Evolutionary conservation across 257 asterid species (phyloP).

Genomic region (Solanum commersonii): DNA sequence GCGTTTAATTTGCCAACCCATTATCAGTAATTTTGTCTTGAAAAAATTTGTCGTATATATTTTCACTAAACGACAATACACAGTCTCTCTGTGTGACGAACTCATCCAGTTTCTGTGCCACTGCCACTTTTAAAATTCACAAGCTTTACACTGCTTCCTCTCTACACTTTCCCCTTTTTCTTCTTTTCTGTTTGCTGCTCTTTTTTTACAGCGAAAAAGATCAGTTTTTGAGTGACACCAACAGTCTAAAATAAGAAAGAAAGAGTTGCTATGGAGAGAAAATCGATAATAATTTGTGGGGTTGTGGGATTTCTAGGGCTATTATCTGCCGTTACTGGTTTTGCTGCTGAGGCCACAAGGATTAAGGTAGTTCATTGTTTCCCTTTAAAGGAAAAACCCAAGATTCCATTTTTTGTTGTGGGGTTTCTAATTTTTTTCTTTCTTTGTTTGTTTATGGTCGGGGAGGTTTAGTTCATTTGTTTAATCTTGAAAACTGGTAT

Average conservation of each 20-base stretch:
- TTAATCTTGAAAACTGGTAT: background rate
- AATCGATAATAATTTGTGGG: conserved; percentile 30
- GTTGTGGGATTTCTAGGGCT: conserved; percentile 61
- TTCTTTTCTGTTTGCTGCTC: background rate
- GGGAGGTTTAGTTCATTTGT: background rate
- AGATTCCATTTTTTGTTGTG: background rate
- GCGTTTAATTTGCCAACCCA: background rate
- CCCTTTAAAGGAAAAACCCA: background rate
- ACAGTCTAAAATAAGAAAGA: background rate
- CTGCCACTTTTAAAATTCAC: background rate
- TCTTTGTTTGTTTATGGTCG: background rate
- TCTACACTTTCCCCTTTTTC: background rate
- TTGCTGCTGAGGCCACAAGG: conserved; percentile 74
- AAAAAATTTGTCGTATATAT: background rate
- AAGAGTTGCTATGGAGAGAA: conserved; percentile 40
- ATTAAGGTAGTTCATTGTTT: conserved; percentile 32
- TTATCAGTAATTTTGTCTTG: background rate
- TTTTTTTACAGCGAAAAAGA: background rate
- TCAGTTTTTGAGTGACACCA: background rate
- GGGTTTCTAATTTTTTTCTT: background rate
- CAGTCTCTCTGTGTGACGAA: background rate
- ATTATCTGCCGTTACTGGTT: conserved; percentile 61
- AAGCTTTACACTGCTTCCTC: background rate
- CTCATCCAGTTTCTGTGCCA: background rate
- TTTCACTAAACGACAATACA: background rate